Evolutionary conservation across 2,329 filamentous ascomycete genomes (phyloP), one percentile per base, ranked within the genome.

Genomic region (Aspergillus aculeatinus): DNA sequence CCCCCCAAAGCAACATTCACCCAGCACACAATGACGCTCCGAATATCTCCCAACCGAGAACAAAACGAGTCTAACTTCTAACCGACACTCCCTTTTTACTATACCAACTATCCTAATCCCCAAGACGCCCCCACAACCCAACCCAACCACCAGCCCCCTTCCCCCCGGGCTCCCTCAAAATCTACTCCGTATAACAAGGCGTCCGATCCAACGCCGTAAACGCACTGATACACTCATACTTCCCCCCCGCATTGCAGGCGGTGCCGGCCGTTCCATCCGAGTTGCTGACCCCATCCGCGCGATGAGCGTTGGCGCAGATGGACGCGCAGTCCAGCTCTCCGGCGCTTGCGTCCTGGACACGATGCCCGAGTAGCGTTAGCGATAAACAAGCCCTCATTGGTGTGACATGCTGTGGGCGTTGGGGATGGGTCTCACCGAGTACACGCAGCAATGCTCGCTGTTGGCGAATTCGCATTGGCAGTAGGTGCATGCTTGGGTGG

Each of bases 381-480:
- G 16, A 44, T 16, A 10, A 16, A 12, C 35, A 2, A 10, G 11
- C 14, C 5, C 12, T 33, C 31, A 33, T 9, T 33, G 7, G 7
- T 33, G 7, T 33, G 31, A 10, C 12, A 5, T 31, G 35, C 35
- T n/a, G 12, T 21, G 2, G 21, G 11, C 23, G 23, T 35, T 35
- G 10, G 12, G 11, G 33, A 35, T 35, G 11, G 33, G 16, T 35
- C 48, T 5, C 50, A 60, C 58, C 2, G 58, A 60, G 48, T 60
- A 60, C 5, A 60, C 58, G 29, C 58, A 60, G 48, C 58, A 60
- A 27, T 60, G 58, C 5, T 25, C 21, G 27, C 52, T 31, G 27
- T 60, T 29, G 11, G 27, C 5, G 39, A 60, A 60, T 11, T 56
- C 52, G n/a, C 58, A 60, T 35, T 60, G 58, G 52, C 58, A 60